Evolutionary conservation across 2,329 filamentous ascomycete species (phyloP).

Genomic region (Leptographium galeiforme): DNA sequence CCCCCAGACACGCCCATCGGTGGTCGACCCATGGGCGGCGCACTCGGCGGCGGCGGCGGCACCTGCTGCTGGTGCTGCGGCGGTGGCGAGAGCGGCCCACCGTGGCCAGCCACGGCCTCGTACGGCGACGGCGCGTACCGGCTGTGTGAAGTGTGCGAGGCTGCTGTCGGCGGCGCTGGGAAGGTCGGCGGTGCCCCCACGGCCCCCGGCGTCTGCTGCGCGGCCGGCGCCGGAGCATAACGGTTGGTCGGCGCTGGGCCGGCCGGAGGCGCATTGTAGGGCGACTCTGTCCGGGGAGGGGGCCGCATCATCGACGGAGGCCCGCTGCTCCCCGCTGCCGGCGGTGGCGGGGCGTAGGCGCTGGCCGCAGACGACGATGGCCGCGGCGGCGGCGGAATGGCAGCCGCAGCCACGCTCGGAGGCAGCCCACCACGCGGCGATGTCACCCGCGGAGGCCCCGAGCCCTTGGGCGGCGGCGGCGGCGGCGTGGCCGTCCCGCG

Average conservation of each 20-base stretch:
- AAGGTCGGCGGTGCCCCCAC: conserved; percentile 10
- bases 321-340: conserved; percentile 17
- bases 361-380: conserved; percentile 42
- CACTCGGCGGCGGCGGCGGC: conserved; percentile 3
- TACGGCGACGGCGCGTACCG: conserved; percentile 49
- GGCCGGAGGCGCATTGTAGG: conserved; percentile 70
- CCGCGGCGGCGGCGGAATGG: conserved; percentile 37
- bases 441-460: conserved; percentile 53
- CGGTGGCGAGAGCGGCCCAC: conserved; percentile 21
- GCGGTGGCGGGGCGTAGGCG: conserved; percentile 49
- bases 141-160: conserved; percentile 18
- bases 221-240: conserved; percentile 56
- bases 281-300: conserved; percentile 64
- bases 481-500: conserved; percentile 57
- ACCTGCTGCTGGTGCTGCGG: conserved; percentile 18
- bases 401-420: conserved; percentile 22
- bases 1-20: conserved; percentile 20
- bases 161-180: conserved; percentile 24
- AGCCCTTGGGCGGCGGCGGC: conserved; percentile 71
- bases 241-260: conserved; percentile 57
- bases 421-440: conserved; percentile 54
- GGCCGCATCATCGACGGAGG: conserved; percentile 31
- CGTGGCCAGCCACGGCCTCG: conserved; percentile 24
- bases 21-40: conserved; percentile 16
- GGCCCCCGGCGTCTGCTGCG: conserved; percentile 24